Evolutionary conservation across 768 basidiomycete genomes (phyloP), one percentile per base, ranked within the genome.

Genomic region (Suillus fuscotomentosus): DNA sequence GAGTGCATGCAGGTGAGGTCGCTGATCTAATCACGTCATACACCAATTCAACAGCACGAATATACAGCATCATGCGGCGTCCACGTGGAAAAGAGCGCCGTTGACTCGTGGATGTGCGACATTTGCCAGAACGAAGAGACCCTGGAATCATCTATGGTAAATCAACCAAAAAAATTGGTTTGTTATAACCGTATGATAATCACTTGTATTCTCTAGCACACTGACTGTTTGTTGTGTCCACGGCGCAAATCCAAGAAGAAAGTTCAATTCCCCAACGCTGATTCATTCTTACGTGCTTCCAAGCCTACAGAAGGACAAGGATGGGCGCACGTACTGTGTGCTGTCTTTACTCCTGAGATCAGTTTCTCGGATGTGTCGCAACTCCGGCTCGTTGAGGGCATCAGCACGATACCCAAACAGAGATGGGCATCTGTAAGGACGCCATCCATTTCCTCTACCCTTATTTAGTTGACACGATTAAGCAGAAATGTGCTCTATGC

Each of bases 301-400:
- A 97, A 96, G 72, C 93, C 93, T 8, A 97, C 95, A 0, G 95
- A 97, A 79, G 93, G 94, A 11, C 90, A 94, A 74, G 89, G 91
- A 63, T 97, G 95, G 95, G 88, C 88, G 0, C 97, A 99, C 73
- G 82, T 95, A 39, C 77, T 97, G 4, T 99, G 97, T 78, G 86
- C 95, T 3, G 87, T 92, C 1, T 98, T 94, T 78, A 86, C 88
- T 36, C 89, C 90, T 4, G 96, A 98, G 70, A 78, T 95, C n/a
- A 83, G 79, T 5, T 97, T 91, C 74, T 88, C 91, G 27, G 91
- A 96, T 70, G 86, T 92, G 0, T 72, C 80, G 7, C 84, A 84
- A 15, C 79, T 98, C 53, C 87, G 89, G 43, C 76, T 89, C n/a
- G 92, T 92, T 8, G 97, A 99, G 76, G 95, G 94, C 34, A 82